Evolutionary conservation across 2,329 filamentous ascomycete species (phyloP), one percentile per base, ranked within the genome.

Genomic region (Venturia pyrina): DNA sequence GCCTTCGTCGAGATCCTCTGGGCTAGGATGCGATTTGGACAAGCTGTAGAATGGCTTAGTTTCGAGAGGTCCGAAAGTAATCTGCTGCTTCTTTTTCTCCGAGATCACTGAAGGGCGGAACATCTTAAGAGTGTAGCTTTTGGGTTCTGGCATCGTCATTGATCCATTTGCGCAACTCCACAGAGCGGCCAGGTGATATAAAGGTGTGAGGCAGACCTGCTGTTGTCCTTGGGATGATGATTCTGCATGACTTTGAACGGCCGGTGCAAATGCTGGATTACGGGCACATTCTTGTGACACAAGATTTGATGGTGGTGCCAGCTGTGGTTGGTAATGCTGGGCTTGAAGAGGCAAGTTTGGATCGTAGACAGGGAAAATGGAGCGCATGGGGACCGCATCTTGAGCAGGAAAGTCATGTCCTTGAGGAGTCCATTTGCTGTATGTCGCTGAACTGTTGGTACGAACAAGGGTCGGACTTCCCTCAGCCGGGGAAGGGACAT

Each of bases 331-430:
- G 76, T 93, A 92, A 60, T 84, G 77, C 72, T 93, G 89, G 66
- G 86, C 84, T 65, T 85, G 81, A 3, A 91, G 81, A 5, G 88
- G 80, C 32, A 90, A 73, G 1, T 82, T 82, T 3, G 86, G 87
- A 71, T 93, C 87, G 72, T 91, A 92, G 40, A 83, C 82, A 8
- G 89, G 89, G 70, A 93, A 93, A 70, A 93, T 91, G 32, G 89
- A 92, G 41, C 84, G 83, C 70, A 89, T 81, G 0, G 82, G 78
- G 6, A 77, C 5, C 13, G 21, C 50, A 13, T 46, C 53, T 24
- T 57, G 32, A 5, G 44, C 43, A 7, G 64, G 24, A 6, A 13
- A 37, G 11, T 44, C 56, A n/a, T 48, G 46, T 19, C 53, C 43
- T 19, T 48, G 62, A 34, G 53, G 59, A 21, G 53, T 44, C 56